A percentile compares a stretch with the other conserved stretches of the same genome.
These are phyloP conservation scores for Septoria petroselini DNA, from an alignment of 2,329 filamentous ascomycete species.

Conservation along the genomic window DNA sequence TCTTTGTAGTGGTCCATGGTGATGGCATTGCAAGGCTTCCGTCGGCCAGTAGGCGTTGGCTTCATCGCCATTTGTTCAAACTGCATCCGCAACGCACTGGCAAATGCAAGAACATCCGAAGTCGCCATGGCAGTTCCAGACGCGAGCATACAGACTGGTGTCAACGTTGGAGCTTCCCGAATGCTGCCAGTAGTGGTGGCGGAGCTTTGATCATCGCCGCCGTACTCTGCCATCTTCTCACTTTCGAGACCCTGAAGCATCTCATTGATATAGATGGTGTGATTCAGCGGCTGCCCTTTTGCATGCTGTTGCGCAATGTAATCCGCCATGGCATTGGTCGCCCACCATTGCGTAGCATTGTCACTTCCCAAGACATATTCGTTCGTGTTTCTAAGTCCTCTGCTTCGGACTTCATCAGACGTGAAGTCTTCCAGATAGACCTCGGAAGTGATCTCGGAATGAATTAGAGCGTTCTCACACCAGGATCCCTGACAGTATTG, in stretches of 20 bases:
- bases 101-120: not conserved
- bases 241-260: slow-evolving; percentile 4
- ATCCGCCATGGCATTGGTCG: slow-evolving; percentile 3
- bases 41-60: not conserved
- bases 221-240: slow-evolving; percentile 6
- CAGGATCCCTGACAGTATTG: not conserved
- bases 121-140: not conserved
- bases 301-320: not conserved
- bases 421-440: slow-evolving; percentile 1
- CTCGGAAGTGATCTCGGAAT: not conserved
- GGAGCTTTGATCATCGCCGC: not conserved
- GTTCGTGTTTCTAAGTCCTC: not conserved
- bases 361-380: not conserved
- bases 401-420: not conserved
- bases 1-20: not conserved
- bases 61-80: slow-evolving; percentile 5
- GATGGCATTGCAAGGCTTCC: not conserved
- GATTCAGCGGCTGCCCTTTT: not conserved
- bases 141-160: not conserved
- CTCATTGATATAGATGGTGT: slow-evolving; percentile 5
- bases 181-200: slow-evolving; percentile 1
- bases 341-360: slow-evolving; percentile 3
- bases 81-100: not conserved
- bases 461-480: slow-evolving; percentile 4
- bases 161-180: slow-evolving; percentile 1